These are phyloP conservation scores for Penicillium brasilianum DNA, from an alignment of 2,329 filamentous ascomycete species.

Conservation along the genomic window DNA sequence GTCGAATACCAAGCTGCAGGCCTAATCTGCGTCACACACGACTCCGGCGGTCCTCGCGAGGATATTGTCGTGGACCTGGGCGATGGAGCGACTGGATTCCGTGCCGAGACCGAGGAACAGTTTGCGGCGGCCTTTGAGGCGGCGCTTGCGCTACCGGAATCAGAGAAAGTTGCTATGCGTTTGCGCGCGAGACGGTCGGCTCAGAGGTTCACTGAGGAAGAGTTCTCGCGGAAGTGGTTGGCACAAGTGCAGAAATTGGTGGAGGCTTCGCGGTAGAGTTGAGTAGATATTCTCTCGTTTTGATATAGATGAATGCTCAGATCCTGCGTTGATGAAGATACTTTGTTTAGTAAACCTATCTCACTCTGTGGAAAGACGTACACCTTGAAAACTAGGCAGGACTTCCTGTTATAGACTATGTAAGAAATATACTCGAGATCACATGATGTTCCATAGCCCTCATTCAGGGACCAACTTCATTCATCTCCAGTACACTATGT, in stretches of 20 bases:
- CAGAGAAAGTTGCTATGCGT: conserved; percentile 75
- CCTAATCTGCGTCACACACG: conserved; percentile 87
- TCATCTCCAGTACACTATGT: background rate
- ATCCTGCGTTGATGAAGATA: background rate
- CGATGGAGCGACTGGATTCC: conserved; percentile 81
- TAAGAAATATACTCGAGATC: background rate
- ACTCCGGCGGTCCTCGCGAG: conserved; percentile 88
- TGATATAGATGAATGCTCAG: conserved; percentile 19
- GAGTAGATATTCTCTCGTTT: conserved; percentile 12
- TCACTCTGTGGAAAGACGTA: background rate
- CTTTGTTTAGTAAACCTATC: background rate
- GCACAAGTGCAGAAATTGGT: conserved; percentile 75
- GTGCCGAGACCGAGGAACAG: conserved; percentile 76
- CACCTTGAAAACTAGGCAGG: background rate
- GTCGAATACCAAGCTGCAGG: conserved; percentile 98
- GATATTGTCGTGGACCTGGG: conserved; percentile 88
- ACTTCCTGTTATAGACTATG: background rate
- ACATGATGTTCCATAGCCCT: conserved; percentile 1
- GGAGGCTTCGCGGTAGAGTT: conserved; percentile 34
- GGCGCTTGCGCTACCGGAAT: conserved; percentile 67
- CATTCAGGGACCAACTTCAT: background rate
- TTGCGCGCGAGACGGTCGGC: conserved; percentile 77
- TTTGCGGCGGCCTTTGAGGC: conserved; percentile 82
- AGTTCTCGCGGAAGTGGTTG: conserved; percentile 81
- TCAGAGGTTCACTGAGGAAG: conserved; percentile 82